Percentiles rank a stretch among this genome's conserved stretches.
phyloP scores from a whole-genome alignment of 768 basidiomycete genomes.

The Tulasnella sp. region DNA sequence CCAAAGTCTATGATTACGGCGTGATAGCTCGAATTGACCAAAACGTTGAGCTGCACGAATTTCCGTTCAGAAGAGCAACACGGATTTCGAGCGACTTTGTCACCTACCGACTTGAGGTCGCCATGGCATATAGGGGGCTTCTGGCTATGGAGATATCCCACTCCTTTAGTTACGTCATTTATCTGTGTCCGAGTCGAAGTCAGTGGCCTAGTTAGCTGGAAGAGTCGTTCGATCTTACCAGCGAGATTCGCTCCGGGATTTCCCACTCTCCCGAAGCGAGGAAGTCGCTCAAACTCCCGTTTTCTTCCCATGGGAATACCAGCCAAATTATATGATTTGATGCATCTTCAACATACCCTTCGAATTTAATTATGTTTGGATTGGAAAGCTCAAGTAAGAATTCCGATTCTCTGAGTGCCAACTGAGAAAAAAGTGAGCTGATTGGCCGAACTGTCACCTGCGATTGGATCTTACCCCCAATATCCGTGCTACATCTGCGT shows the following conservation, averaged over 20 bases:
- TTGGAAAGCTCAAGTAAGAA: background rate
- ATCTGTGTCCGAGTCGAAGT: background rate
- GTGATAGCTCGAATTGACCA: background rate
- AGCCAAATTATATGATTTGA: background rate
- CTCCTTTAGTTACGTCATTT: background rate
- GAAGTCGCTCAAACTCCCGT: background rate
- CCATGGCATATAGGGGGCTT: background rate
- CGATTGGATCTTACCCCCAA: background rate
- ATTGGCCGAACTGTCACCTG: background rate
- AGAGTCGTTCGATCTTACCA: background rate
- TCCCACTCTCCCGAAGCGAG: background rate
- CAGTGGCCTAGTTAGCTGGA: background rate
- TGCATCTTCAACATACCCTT: background rate
- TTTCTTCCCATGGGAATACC: background rate
- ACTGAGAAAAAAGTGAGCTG: background rate
- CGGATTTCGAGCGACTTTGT: background rate
- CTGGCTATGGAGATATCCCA: conserved; percentile 15
- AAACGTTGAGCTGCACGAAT: background rate
- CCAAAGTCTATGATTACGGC: conserved; percentile 4
- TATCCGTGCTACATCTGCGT: background rate
- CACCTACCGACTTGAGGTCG: background rate
- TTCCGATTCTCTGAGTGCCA: background rate
- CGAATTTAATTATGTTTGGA: background rate
- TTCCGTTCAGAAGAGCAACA: background rate
- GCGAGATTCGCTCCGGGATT: background rate